A percentile compares a stretch with the other conserved stretches of the same genome.
phyloP scores from a whole-genome alignment of 306 rosid species.

The Medicago ruthenica region DNA sequence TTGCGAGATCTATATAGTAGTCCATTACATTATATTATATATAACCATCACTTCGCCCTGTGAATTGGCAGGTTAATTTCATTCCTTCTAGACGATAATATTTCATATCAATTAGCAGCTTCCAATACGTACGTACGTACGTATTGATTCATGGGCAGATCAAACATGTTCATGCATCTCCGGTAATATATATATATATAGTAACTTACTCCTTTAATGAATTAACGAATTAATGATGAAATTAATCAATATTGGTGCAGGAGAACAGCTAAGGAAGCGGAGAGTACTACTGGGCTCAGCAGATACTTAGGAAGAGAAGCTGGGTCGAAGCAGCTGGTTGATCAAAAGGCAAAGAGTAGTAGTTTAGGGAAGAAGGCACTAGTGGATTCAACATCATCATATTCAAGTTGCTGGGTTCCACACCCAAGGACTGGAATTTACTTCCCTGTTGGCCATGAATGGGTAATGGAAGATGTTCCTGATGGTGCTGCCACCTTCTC shows the following conservation, averaged over 20 bases:
- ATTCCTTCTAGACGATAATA: background rate
- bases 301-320: background rate
- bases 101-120: background rate
- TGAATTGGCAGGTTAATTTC: background rate
- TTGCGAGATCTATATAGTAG: background rate
- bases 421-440: slow-evolving; percentile 77
- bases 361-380: background rate
- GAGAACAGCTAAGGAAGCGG: background rate
- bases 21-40: slow-evolving; percentile 14
- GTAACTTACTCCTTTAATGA: background rate
- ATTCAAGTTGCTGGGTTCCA: slow-evolving; percentile 59
- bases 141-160: background rate
- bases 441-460: slow-evolving; percentile 74
- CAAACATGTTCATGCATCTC: slow-evolving; percentile 3
- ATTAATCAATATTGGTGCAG: slow-evolving; percentile 7
- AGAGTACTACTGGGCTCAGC: background rate
- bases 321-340: background rate
- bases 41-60: background rate
- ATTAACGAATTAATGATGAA: background rate
- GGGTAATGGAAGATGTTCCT: slow-evolving; percentile 74
- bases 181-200: background rate
- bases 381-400: background rate
- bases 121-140: background rate
- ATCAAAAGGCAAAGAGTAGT: background rate
- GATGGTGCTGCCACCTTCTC: slow-evolving; percentile 56